Evolutionary conservation across 192 early-diverging fungal species (phyloP).

Genomic region (Phycomyces blakesleeanus): DNA sequence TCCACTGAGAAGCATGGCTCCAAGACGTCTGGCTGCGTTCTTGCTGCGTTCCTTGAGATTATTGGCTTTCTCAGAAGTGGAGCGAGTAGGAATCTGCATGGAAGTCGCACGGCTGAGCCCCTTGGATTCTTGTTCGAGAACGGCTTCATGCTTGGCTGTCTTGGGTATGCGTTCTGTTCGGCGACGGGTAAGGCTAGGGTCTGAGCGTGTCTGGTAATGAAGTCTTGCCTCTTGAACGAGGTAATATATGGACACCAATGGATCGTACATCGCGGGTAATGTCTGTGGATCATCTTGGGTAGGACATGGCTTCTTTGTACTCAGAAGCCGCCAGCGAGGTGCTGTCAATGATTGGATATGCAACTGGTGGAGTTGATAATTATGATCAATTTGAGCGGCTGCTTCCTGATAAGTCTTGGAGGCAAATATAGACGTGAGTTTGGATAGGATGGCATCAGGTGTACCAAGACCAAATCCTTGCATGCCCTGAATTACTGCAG

Average conservation of each 20-base stretch:
- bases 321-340: constrained; percentile 1
- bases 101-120: neutral
- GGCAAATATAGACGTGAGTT: constrained; percentile 45
- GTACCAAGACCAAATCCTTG: constrained; percentile 72
- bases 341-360: constrained; percentile 2
- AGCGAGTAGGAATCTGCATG: neutral
- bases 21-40: constrained; percentile 15
- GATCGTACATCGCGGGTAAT: constrained; percentile 42
- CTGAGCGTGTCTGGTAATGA: no score
- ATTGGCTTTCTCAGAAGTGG: constrained; percentile 2
- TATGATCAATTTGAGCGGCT: constrained; percentile 10
- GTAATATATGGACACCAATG: constrained; percentile 82
- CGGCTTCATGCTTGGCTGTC: no score
- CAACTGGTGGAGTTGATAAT: constrained; percentile 7
- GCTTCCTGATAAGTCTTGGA: constrained; percentile 47
- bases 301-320: neutral
- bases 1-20: constrained; percentile 16
- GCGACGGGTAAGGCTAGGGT: no score
- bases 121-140: no score
- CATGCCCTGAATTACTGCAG: constrained; percentile 60
- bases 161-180: no score
- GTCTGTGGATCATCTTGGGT: constrained; percentile 26
- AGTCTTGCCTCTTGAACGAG: constrained; percentile 53
- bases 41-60: constrained; percentile 18
- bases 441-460: constrained; percentile 48